phyloP scores from a whole-genome alignment of 73 alveolate genomes.

The Effrenium voratum region DNA sequence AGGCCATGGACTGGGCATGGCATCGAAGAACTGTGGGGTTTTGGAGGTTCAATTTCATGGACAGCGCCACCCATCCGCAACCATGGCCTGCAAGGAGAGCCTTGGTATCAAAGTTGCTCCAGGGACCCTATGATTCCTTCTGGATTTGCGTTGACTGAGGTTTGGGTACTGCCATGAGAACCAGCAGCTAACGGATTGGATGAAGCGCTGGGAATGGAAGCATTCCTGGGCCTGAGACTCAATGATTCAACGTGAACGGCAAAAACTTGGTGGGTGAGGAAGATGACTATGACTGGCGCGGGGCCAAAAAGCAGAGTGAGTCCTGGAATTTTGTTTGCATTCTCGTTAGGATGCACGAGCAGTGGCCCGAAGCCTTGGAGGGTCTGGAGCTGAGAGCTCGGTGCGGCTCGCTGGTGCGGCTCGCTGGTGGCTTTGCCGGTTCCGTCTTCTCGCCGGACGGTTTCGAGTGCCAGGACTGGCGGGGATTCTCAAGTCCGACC shows the following conservation, averaged over 20 bases:
- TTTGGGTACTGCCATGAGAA: conserved; percentile 63
- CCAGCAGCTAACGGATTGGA: conserved; percentile 12
- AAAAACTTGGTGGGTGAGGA: neutral
- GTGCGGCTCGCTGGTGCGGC: neutral
- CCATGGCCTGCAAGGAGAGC: neutral
- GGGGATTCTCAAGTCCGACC: conserved; percentile 23
- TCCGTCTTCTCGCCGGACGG: too few species aligned
- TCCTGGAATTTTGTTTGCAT: neutral
- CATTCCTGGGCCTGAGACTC: conserved; percentile 65
- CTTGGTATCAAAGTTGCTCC: neutral
- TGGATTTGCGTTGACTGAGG: neutral
- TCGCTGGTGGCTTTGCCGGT: neutral
- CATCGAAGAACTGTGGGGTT: neutral
- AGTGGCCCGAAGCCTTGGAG: conserved; percentile 70
- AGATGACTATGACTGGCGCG: conserved; percentile 55
- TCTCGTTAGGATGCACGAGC: conserved; percentile 44
- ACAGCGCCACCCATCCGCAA: conserved; percentile 55
- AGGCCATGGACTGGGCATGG: neutral
- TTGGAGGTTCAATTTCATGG: conserved; percentile 77
- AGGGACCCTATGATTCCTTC: neutral
- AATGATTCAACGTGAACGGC: neutral
- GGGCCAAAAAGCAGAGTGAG: neutral
- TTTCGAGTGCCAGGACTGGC: conserved; percentile 51
- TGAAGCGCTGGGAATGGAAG: conserved; percentile 68
- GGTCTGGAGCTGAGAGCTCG: neutral